These are phyloP conservation scores for Zygoascus biomembranicola DNA, from an alignment of 805 yeast genomes.

Conservation along the genomic window DNA sequence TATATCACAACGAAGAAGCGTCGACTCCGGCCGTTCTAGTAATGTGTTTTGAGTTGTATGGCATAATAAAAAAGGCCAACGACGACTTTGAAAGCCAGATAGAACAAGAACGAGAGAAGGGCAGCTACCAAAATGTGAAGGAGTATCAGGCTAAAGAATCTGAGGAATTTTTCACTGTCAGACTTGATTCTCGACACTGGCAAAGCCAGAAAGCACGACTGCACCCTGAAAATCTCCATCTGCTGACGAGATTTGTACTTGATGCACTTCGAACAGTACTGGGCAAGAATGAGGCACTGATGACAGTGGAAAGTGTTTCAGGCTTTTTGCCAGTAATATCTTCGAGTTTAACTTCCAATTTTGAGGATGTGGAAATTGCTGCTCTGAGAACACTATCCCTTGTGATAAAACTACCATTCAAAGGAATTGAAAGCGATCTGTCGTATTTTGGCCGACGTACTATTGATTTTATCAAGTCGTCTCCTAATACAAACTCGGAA, in stretches of 20 bases:
- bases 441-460: slow-evolving; percentile 23
- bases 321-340: slow-evolving; percentile 73
- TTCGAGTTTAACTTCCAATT: slow-evolving; percentile 50
- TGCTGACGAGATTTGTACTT: slow-evolving; percentile 67
- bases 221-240: slow-evolving; percentile 45
- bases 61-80: slow-evolving; percentile 30
- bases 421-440: slow-evolving; percentile 35
- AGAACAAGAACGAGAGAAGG: slow-evolving; percentile 16
- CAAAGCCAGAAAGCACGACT: slow-evolving; percentile 19
- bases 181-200: slow-evolving; percentile 42
- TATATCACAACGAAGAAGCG: slow-evolving; percentile 59
- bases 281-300: slow-evolving; percentile 49
- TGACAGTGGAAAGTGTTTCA: slow-evolving; percentile 50
- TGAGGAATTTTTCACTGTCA: slow-evolving; percentile 67
- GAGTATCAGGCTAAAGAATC: slow-evolving; percentile 29
- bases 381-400: slow-evolving; percentile 55
- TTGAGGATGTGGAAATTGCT: slow-evolving; percentile 70
- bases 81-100: slow-evolving; percentile 15
- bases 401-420: slow-evolving; percentile 54
- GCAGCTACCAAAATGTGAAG: slow-evolving; percentile 7
- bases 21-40: slow-evolving; percentile 51
- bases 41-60: slow-evolving; percentile 65
- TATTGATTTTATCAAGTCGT: slow-evolving; percentile 53
- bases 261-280: slow-evolving; percentile 70
- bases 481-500: slow-evolving; percentile 70